Evolutionary conservation across 2,329 filamentous ascomycete genomes (phyloP).

Genomic region (Emericellopsis cladophorae): DNA sequence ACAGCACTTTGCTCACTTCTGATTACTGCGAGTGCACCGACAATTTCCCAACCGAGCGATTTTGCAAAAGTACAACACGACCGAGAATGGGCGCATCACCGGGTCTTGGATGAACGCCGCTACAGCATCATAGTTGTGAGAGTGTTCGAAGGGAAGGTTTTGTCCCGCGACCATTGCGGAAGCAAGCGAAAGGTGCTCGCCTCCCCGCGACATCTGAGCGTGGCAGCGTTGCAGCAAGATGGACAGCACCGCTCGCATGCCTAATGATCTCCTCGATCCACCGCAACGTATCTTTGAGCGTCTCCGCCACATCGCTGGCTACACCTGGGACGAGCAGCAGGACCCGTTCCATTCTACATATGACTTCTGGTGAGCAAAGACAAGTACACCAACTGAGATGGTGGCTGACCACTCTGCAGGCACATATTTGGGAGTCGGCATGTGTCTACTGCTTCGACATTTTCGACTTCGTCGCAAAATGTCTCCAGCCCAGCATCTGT

Average conservation of each 20-base stretch:
- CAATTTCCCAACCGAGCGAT: too few species aligned
- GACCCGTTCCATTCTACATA: conserved; percentile 57
- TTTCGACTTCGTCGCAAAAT: conserved; percentile 28
- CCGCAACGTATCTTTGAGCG: conserved; percentile 60
- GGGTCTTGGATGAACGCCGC: conserved; percentile 1
- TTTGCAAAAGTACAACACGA: not conserved
- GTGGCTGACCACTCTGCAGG: conserved; percentile 24
- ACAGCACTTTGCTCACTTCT: too few species aligned
- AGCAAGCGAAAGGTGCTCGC: not conserved
- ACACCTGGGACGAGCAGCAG: conserved; percentile 59
- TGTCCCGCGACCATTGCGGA: not conserved
- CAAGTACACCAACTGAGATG: not conserved
- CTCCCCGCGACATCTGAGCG: conserved; percentile 9
- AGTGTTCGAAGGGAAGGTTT: too few species aligned
- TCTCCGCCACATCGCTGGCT: conserved; percentile 59
- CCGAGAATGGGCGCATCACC: conserved; percentile 2
- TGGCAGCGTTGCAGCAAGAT: conserved; percentile 23
- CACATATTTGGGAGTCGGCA: conserved; percentile 54
- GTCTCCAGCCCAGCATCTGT: conserved; percentile 29
- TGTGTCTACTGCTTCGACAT: conserved; percentile 29
- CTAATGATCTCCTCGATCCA: conserved; percentile 46
- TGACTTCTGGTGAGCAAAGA: conserved; percentile 61
- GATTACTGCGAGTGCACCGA: too few species aligned
- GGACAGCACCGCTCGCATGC: conserved; percentile 35
- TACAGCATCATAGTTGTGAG: not conserved